phyloP scores from a whole-genome alignment of 176 grass and related monocot genomes.

The Juncus effusus region DNA sequence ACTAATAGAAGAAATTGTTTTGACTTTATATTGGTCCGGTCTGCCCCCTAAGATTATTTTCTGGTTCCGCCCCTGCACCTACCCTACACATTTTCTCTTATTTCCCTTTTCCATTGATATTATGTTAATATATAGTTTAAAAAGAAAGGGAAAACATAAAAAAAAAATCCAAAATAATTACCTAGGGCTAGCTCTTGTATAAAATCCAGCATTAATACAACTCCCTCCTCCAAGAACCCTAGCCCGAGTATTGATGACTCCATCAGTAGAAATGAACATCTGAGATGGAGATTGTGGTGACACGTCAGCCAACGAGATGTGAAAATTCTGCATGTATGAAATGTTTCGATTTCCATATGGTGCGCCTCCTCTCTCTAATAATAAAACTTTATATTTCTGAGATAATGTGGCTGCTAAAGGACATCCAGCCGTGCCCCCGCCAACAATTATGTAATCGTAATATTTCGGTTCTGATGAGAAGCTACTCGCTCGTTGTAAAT shows the following conservation, averaged over 20 bases:
- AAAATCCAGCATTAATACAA: conserved; percentile 91
- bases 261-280: conserved; percentile 76
- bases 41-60: background rate
- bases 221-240: conserved; percentile 80
- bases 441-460: conserved; percentile 84
- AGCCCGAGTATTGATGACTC: conserved; percentile 81
- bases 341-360: conserved; percentile 89
- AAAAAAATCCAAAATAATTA: conserved; percentile 28
- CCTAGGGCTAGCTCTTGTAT: conserved; percentile 70
- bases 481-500: conserved; percentile 55
- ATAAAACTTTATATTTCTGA: conserved; percentile 61
- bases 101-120: conserved; percentile 11
- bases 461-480: conserved; percentile 38
- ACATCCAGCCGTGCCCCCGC: conserved; percentile 78
- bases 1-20: too few species aligned
- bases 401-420: conserved; percentile 84
- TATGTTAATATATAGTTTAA: background rate
- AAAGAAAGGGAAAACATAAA: conserved; percentile 2
- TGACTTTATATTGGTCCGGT: too few species aligned
- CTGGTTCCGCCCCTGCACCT: conserved; percentile 14
- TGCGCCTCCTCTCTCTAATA: conserved; percentile 77
- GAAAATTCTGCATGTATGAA: conserved; percentile 81
- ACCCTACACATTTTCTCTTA: background rate
- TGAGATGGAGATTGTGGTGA: conserved; percentile 66
- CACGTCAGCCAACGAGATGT: conserved; percentile 58